Percentiles rank a stretch among this genome's conserved stretches.
These are phyloP conservation scores for Earliella scabrosa DNA, from an alignment of 1,284 basidiomycete genomes.

Conservation along the genomic window DNA sequence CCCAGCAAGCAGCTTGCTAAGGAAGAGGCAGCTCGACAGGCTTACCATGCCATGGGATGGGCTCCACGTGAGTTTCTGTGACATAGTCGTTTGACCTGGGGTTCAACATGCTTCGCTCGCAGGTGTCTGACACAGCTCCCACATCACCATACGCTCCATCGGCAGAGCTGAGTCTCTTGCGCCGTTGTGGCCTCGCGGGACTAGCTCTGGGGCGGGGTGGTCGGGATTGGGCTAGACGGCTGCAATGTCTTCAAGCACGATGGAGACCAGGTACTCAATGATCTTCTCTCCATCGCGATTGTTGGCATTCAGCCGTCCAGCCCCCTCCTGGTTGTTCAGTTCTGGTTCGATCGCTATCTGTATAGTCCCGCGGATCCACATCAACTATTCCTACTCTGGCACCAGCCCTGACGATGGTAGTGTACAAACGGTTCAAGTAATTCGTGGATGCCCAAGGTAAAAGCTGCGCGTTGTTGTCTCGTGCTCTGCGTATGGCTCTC, in stretches of 20 bases:
- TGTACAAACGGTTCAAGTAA: no score
- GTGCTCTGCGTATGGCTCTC: no score
- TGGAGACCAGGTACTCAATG: not conserved
- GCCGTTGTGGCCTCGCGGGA: conserved; percentile 8
- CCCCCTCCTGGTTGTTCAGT: no score
- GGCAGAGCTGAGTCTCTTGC: not conserved
- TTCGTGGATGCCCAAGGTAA: no score
- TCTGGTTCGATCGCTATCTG: no score
- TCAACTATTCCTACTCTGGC: no score
- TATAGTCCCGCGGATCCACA: no score
- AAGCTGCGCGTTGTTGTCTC: no score
- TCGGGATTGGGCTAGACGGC: not conserved
- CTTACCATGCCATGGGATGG: conserved; percentile 76
- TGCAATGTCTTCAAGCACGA: not conserved
- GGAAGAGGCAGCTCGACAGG: conserved; percentile 71
- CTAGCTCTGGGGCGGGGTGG: not conserved
- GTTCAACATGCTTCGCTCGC: not conserved
- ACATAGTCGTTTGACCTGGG: not conserved
- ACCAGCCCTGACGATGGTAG: no score
- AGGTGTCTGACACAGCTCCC: not conserved
- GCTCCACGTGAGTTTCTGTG: conserved; percentile 36
- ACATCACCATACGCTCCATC: not conserved
- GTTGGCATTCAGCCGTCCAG: no score
- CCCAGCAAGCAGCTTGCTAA: conserved; percentile 73
- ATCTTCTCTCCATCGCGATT: not conserved